A percentile compares a stretch with the other conserved stretches of the same genome.
Evolutionary conservation across 2,329 filamentous ascomycete genomes (phyloP).

Genomic region (Paecilomyces dactylethromorphus): DNA sequence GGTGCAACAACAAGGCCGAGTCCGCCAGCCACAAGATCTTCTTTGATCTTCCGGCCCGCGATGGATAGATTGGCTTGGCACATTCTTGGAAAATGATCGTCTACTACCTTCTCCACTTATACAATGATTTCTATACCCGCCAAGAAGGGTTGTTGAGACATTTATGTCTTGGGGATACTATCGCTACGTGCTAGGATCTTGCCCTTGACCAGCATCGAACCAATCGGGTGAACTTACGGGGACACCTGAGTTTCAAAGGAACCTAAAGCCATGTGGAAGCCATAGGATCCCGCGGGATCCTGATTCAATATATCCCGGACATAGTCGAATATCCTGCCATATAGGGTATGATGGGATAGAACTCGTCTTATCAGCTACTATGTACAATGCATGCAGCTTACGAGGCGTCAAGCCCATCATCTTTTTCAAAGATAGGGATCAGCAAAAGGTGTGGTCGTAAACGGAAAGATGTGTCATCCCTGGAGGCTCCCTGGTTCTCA

Average conservation of each 20-base stretch:
- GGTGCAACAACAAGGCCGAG: not conserved
- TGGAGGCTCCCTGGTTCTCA: not conserved
- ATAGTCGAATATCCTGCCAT: not conserved
- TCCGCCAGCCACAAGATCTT: not conserved
- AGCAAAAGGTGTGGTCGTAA: not conserved
- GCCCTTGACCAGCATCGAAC: not conserved
- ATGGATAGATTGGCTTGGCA: not conserved
- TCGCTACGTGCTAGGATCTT: not conserved
- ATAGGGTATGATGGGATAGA: not conserved
- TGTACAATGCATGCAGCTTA: not conserved
- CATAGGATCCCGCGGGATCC: not conserved
- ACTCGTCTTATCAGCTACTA: not conserved
- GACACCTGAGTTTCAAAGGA: not conserved
- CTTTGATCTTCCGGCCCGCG: not conserved
- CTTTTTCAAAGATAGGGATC: not conserved
- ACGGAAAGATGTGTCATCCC: not conserved
- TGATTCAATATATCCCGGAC: not conserved
- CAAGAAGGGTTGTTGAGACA: not conserved
- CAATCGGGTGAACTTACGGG: not conserved
- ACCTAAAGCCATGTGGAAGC: not conserved
- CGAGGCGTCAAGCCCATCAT: not conserved
- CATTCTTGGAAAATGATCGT: not conserved
- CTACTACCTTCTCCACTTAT: not conserved
- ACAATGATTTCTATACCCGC: not conserved
- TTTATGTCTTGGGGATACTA: not conserved